Percentiles rank a stretch among this genome's conserved stretches.
phyloP scores from a whole-genome alignment of 257 asterid species.

The Eustoma russellianum region DNA sequence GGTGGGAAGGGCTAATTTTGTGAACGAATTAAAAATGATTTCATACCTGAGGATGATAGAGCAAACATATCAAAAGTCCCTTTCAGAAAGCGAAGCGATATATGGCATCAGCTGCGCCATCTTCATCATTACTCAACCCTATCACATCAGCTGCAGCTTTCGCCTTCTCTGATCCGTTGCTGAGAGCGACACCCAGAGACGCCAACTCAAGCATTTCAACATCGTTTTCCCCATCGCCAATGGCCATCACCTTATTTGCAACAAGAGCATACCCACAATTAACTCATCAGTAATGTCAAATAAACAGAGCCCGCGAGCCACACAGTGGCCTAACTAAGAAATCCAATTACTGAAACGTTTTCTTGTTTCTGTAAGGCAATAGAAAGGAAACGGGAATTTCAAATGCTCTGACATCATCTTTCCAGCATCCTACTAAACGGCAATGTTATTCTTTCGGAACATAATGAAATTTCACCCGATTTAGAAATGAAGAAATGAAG shows the following conservation, averaged over 20 bases:
- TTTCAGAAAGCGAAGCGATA: constrained; percentile 78
- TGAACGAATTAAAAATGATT: not conserved
- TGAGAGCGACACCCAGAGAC: constrained; percentile 77
- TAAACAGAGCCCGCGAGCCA: too few species aligned
- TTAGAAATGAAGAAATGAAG: too few species aligned
- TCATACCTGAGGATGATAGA: not conserved
- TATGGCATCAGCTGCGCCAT: constrained; percentile 96
- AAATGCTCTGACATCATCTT: too few species aligned
- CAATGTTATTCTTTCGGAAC: too few species aligned
- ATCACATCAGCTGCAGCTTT: constrained; percentile 79
- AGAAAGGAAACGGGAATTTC: too few species aligned
- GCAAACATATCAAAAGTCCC: not conserved
- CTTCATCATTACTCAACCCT: constrained; percentile 87
- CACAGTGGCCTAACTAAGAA: too few species aligned
- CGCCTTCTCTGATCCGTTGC: constrained; percentile 89
- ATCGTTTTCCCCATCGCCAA: constrained; percentile 98
- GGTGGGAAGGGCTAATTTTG: not conserved
- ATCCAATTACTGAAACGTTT: too few species aligned
- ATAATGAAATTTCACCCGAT: too few species aligned
- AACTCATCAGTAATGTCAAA: too few species aligned
- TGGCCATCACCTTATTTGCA: constrained; percentile 68
- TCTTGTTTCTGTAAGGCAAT: too few species aligned
- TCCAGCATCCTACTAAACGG: too few species aligned
- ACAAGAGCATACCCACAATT: not conserved
- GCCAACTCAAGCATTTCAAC: constrained; percentile 95